Evolutionary conservation across 2,329 filamentous ascomycete species (phyloP).

Genomic region (Phialophora verrucosa): DNA sequence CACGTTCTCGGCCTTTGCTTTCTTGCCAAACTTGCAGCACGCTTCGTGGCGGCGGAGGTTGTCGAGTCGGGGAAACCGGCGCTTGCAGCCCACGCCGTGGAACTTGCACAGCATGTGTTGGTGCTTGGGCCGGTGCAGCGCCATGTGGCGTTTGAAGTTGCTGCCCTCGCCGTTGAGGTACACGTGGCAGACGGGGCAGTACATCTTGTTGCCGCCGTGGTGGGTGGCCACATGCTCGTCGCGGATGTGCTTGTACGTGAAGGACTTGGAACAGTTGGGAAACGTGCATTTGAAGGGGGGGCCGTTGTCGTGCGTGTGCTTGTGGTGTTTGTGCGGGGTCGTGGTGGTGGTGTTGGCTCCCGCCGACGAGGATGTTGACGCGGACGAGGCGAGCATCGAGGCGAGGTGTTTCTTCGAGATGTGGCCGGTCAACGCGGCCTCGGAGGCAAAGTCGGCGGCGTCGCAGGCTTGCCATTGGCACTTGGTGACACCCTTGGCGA

Average conservation of each 20-base stretch:
- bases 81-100: conserved; percentile 37
- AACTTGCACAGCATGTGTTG: conserved; percentile 40
- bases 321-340: conserved; percentile 9
- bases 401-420: conserved; percentile 41
- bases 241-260: conserved; percentile 41
- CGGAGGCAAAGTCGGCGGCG: conserved; percentile 37
- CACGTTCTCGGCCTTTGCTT: conserved; percentile 21
- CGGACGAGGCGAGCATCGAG: conserved; percentile 25
- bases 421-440: conserved; percentile 39
- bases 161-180: conserved; percentile 39
- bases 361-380: conserved; percentile 8
- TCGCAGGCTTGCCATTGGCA: conserved; percentile 38
- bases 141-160: conserved; percentile 40
- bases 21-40: conserved; percentile 41
- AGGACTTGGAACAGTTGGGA: conserved; percentile 38
- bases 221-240: conserved; percentile 37
- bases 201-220: conserved; percentile 38
- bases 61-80: conserved; percentile 38
- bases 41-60: conserved; percentile 39
- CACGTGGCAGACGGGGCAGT: conserved; percentile 39
- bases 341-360: conserved; percentile 1
- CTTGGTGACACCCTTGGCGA: conserved; percentile 36
- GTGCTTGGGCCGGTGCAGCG: conserved; percentile 38
- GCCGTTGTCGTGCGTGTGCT: conserved; percentile 21
- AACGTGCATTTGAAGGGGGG: conserved; percentile 40